Evolutionary conservation across 495 filamentous ascomycete species (phyloP), one percentile per base, ranked within the genome.

Genomic region (Symbiotaphrina buchneri): DNA sequence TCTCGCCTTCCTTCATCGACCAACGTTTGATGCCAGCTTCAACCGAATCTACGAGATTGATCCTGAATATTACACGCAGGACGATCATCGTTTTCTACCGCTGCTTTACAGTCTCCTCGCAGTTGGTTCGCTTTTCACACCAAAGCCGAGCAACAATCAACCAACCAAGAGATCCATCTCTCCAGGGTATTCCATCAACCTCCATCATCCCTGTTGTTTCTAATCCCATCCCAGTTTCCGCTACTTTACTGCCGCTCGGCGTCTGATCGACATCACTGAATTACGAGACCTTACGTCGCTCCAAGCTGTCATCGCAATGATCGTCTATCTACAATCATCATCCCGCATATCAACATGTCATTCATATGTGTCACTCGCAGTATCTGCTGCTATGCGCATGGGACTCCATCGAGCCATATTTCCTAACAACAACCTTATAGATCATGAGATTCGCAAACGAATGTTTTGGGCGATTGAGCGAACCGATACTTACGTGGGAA

Each of bases 61-160:
- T 30, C n/a, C n/a, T n/a, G 74, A 82, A 21, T 57, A 71, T 31
- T 79, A 68, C 40, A 67, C 61, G 3, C 68, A 73, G 39, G 67
- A 73, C 30, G 83, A 94, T 34, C 73, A 78, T 35, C 64, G 61
- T n/a, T 93, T 87, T 36, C 48, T 95, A n/a, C 81, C 84, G 1
- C 60, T 92, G 6, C 51, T 92, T 7, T 93, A 92, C 45, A 63
- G 72, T 26, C 74, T 74, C 3, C 61, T 97, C 42, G 77, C 82
- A 2, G 63, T 95, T 10, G 87, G 87, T 1, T 83, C 74, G 44
- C 62, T 95, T 46, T 95, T 92, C 44, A 61, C 33, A 29, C 26
- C 34, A 39, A 7, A 26, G 36, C 33, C 28, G 19, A 35, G 28
- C 8, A 1, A 11, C 17, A 17, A n/a, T n/a, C n/a, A n/a, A n/a